phyloP scores from a whole-genome alignment of 2,329 filamentous ascomycete genomes.

The Zymoseptoria crescenta region DNA sequence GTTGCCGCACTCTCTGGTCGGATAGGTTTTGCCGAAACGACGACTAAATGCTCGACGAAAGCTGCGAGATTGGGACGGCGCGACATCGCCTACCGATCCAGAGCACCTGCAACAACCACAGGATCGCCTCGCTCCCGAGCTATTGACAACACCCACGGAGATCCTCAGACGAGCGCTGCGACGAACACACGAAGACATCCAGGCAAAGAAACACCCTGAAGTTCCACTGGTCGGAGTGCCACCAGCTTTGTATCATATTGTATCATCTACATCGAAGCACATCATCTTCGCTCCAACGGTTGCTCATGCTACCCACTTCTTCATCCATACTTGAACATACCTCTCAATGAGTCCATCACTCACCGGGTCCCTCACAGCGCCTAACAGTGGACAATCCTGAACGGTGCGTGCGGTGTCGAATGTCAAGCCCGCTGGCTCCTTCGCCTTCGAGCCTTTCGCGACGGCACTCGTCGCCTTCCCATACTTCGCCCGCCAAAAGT shows the following conservation, averaged over 20 bases:
- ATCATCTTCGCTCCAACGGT: neutral
- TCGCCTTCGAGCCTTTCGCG: neutral
- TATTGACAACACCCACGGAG: neutral
- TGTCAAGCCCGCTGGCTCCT: slow-evolving; percentile 2
- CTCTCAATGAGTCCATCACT: slow-evolving; percentile 4
- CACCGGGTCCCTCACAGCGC: slow-evolving; percentile 4
- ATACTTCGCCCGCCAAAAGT: slow-evolving; percentile 20
- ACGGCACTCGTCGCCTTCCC: neutral
- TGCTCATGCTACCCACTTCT: slow-evolving; percentile 3
- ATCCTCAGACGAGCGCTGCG: neutral
- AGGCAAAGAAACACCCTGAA: neutral
- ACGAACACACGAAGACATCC: neutral
- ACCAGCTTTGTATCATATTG: neutral
- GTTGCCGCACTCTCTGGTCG: neutral
- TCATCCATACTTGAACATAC: slow-evolving; percentile 9
- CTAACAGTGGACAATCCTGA: slow-evolving; percentile 3
- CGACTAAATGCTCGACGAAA: neutral
- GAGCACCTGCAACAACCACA: neutral
- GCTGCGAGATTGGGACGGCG: neutral
- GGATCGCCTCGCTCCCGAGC: too few species aligned
- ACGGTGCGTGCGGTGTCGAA: slow-evolving; percentile 7
- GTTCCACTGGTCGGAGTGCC: neutral
- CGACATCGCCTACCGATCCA: neutral
- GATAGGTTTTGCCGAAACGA: neutral
- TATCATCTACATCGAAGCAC: neutral